These are phyloP conservation scores for Tricholomella constricta DNA, from an alignment of 768 basidiomycete genomes.

Conservation along the genomic window DNA sequence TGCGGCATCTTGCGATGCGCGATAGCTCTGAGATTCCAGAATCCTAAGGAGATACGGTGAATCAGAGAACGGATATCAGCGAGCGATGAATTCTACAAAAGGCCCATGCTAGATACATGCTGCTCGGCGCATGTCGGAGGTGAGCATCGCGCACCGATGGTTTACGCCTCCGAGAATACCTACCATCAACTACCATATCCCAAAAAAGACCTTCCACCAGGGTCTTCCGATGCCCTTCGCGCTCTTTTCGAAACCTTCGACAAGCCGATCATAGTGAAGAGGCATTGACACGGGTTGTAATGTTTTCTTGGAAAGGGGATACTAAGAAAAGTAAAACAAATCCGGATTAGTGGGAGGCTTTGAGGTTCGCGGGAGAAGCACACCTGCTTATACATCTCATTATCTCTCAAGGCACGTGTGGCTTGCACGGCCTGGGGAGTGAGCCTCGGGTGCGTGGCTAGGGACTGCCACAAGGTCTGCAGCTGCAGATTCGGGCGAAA, in stretches of 20 bases:
- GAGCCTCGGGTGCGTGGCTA: slow-evolving; percentile 69
- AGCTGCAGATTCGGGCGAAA: slow-evolving; percentile 80
- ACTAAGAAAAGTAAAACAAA: slow-evolving; percentile 42
- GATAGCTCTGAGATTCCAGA: slow-evolving; percentile 6
- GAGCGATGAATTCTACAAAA: no score
- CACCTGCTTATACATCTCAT: slow-evolving; percentile 62
- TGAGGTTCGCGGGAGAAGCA: slow-evolving; percentile 36
- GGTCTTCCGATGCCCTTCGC: slow-evolving; percentile 75
- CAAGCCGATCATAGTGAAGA: slow-evolving; percentile 69
- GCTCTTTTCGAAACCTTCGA: slow-evolving; percentile 75
- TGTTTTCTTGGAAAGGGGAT: slow-evolving; percentile 63
- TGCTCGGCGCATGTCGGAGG: not conserved
- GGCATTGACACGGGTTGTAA: slow-evolving; percentile 73
- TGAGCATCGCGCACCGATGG: not conserved
- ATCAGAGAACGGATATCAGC: slow-evolving; percentile 8
- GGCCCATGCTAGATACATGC: not conserved
- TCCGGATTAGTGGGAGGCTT: slow-evolving; percentile 13
- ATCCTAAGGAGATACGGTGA: not conserved
- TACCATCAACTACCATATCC: slow-evolving; percentile 56
- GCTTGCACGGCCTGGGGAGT: slow-evolving; percentile 62
- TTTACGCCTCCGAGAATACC: not conserved
- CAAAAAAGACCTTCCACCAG: slow-evolving; percentile 85
- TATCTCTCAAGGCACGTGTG: slow-evolving; percentile 53
- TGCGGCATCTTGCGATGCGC: slow-evolving; percentile 15
- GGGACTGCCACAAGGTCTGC: slow-evolving; percentile 59